phyloP scores from a whole-genome alignment of 257 asterid species.

The Lantana camara region DNA sequence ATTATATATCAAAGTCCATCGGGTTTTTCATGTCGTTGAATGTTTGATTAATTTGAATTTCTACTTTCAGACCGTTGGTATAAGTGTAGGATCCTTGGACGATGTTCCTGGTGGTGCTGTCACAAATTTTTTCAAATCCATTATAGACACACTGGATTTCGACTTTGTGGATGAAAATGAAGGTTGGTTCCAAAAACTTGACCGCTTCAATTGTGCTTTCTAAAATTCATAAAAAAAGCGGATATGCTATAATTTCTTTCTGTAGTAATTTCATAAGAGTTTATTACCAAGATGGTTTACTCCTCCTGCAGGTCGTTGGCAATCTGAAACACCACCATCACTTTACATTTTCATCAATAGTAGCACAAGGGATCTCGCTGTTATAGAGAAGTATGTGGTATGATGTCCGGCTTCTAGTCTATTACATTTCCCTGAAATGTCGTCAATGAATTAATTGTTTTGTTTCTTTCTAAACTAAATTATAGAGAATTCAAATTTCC shows the following conservation, averaged over 20 bases:
- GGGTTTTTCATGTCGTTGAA: neutral
- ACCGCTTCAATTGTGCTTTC: constrained; percentile 11
- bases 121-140: constrained; percentile 74
- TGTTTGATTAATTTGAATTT: constrained; percentile 10
- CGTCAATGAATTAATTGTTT: neutral
- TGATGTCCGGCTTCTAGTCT: constrained; percentile 35
- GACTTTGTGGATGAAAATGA: constrained; percentile 94
- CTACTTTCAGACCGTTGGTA: constrained; percentile 67
- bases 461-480: neutral
- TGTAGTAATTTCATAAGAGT: neutral
- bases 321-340: constrained; percentile 78
- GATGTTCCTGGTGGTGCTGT: constrained; percentile 90
- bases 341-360: constrained; percentile 80
- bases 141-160: constrained; percentile 80
- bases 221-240: constrained; percentile 11
- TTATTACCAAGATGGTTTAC: constrained; percentile 1
- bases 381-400: constrained; percentile 94
- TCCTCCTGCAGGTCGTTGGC: constrained; percentile 79
- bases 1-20: neutral
- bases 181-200: constrained; percentile 51
- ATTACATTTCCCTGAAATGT: constrained; percentile 14
- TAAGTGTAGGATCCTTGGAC: constrained; percentile 79
- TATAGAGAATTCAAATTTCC: neutral
- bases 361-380: constrained; percentile 84
- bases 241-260: neutral